Conservation (phyloP, 805 yeast species). For the Wickerhamiella qilinensis region DNA sequence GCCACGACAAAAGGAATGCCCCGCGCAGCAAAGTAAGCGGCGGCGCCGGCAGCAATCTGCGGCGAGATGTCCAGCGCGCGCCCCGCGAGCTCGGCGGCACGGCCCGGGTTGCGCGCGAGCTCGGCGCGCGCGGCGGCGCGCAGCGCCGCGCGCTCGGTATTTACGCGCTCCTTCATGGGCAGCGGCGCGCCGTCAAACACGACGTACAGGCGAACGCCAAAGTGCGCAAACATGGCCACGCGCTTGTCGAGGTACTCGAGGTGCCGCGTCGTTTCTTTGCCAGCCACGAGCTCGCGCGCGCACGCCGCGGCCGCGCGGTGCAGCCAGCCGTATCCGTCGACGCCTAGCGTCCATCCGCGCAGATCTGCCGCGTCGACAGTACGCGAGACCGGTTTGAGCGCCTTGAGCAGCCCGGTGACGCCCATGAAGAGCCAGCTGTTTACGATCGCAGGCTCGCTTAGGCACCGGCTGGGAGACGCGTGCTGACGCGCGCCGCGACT, state of each 20-base stretch:
- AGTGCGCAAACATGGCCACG: conserved; percentile 45
- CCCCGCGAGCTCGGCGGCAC: neutral
- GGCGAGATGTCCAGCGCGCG: conserved; percentile 72
- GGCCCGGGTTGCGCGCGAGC: neutral
- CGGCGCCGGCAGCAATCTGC: conserved; percentile 75
- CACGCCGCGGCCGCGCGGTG: conserved; percentile 76
- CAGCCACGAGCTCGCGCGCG: conserved; percentile 64
- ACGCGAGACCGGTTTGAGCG: conserved; percentile 56
- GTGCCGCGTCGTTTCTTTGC: conserved; percentile 41
- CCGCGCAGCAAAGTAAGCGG: conserved; percentile 38
- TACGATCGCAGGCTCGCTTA: neutral
- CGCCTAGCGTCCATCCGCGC: conserved; percentile 64
- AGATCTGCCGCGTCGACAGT: conserved; percentile 40
- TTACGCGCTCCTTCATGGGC: conserved; percentile 65
- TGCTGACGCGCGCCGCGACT: no score
- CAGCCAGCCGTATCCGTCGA: conserved; percentile 96
- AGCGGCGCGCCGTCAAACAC: conserved; percentile 89
- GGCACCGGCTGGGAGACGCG: neutral
- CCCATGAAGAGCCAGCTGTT: no score
- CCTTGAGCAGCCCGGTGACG: conserved; percentile 66
- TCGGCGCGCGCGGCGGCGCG: conserved; percentile 35
- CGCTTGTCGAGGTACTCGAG: conserved; percentile 52
- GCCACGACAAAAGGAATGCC: conserved; percentile 70
- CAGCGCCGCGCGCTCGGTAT: conserved; percentile 39
- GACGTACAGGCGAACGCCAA: conserved; percentile 64